These are phyloP conservation scores for Colletotrichum horii DNA, from an alignment of 2,329 filamentous ascomycete genomes.

Conservation along the genomic window DNA sequence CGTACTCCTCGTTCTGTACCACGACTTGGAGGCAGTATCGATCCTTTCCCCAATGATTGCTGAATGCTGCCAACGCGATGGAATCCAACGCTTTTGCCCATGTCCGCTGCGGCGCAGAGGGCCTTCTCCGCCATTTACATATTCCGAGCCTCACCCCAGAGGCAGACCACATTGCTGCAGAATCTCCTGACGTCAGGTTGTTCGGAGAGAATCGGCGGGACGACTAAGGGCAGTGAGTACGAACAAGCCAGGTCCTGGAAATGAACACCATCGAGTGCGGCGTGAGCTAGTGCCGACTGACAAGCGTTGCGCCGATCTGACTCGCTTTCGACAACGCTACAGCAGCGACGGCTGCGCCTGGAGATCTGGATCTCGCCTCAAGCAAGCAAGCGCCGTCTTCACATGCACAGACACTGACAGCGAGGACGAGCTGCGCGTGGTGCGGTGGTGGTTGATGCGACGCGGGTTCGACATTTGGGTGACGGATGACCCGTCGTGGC, in stretches of 20 bases:
- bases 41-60: neutral
- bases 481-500: constrained; percentile 2
- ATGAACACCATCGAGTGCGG: neutral
- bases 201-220: neutral
- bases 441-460: neutral
- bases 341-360: neutral
- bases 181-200: constrained; percentile 5
- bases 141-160: neutral
- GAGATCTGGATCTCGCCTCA: constrained; percentile 8
- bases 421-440: neutral
- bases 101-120: neutral
- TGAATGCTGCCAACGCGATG: neutral
- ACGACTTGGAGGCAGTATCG: neutral
- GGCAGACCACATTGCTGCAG: neutral
- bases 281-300: neutral
- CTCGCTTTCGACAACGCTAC: neutral
- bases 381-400: constrained; percentile 14
- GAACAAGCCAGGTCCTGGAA: neutral
- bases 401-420: constrained; percentile 9
- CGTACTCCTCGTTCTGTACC: neutral
- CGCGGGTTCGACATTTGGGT: neutral
- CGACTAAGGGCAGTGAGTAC: neutral
- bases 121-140: neutral
- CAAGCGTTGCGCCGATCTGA: constrained; percentile 4
- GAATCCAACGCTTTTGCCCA: neutral